phyloP scores from a whole-genome alignment of 331 rosid genomes.

The Malus hybrid region DNA sequence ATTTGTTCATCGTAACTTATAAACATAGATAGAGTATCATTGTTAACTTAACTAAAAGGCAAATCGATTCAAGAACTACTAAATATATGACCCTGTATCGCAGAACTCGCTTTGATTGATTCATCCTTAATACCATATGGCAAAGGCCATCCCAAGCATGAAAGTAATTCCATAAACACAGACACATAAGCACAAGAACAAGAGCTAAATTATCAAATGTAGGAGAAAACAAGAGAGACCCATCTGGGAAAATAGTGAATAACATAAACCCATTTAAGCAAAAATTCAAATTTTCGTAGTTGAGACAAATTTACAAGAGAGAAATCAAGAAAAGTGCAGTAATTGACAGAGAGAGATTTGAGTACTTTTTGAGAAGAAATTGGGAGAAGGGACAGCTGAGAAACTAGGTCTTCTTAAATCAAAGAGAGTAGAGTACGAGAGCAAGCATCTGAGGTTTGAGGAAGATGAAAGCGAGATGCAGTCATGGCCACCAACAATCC shows the following conservation, averaged over 20 bases:
- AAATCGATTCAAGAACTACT: neutral
- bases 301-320: neutral
- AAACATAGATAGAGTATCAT: neutral
- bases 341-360: neutral
- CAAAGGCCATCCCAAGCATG: neutral
- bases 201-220: too few species aligned
- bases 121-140: neutral
- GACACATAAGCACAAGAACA: too few species aligned
- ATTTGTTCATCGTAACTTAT: neutral
- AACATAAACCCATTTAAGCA: too few species aligned
- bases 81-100: neutral
- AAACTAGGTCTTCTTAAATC: neutral
- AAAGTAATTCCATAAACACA: too few species aligned
- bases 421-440: neutral
- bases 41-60: neutral
- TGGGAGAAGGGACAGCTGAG: neutral
- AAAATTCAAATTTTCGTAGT: neutral
- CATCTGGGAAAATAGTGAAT: too few species aligned
- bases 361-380: neutral
- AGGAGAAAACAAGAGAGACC: too few species aligned
- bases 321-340: too few species aligned
- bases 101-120: neutral
- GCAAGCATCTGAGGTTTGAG: neutral
- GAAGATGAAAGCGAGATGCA: neutral
- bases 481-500: neutral